Evolutionary conservation across 73 alveolate genomes (phyloP).

Genomic region (Paramecium sonneborni): DNA sequence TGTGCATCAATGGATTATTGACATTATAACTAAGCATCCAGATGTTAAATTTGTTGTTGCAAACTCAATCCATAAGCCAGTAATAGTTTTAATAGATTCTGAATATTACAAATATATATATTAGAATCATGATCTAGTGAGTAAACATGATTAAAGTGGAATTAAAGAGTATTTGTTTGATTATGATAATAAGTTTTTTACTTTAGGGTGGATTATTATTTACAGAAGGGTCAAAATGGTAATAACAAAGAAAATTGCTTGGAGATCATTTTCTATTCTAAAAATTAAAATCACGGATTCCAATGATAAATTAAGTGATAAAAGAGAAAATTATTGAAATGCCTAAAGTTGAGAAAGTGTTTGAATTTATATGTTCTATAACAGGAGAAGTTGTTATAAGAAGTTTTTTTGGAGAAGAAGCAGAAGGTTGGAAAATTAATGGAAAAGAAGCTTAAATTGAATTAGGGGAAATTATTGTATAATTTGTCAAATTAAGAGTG

Average conservation of each 20-base stretch:
- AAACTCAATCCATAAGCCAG: neutral
- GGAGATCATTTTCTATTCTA: neutral
- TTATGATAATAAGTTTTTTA: neutral
- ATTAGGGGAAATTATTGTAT: neutral
- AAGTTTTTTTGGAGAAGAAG: slow-evolving; percentile 30
- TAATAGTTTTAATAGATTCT: neutral
- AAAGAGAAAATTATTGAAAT: neutral
- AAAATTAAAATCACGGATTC: neutral
- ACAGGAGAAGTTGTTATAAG: slow-evolving; percentile 50
- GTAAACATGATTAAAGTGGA: neutral
- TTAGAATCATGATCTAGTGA: neutral
- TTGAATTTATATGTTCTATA: neutral
- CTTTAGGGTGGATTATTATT: neutral
- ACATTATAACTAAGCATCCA: neutral
- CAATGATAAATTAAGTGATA: neutral
- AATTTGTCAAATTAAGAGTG: neutral
- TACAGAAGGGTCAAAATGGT: slow-evolving; percentile 19
- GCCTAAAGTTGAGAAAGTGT: neutral
- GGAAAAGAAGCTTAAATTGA: slow-evolving; percentile 11
- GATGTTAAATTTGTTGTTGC: neutral
- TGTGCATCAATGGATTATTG: neutral
- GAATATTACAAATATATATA: slow-evolving; percentile 29
- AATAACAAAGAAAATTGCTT: neutral
- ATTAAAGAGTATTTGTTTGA: neutral
- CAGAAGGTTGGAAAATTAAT: neutral